These are phyloP conservation scores for Sugiyamaella paludigena DNA, from an alignment of 1,139 yeast genomes.

Conservation along the genomic window DNA sequence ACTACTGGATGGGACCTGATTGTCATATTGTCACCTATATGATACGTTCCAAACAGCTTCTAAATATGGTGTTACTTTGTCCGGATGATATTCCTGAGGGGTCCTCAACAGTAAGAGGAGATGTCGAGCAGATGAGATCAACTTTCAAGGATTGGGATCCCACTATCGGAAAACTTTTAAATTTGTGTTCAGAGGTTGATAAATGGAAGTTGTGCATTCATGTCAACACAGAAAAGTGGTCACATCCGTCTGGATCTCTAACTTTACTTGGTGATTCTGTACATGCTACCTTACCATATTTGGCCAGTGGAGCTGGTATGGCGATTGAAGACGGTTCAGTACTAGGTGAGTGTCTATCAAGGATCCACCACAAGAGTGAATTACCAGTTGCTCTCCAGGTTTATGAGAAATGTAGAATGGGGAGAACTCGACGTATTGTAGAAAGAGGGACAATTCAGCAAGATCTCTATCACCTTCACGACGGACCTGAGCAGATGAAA, in stretches of 20 bases:
- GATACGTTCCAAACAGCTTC: conserved; percentile 21
- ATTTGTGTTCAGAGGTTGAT: conserved; percentile 25
- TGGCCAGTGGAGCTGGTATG: conserved; percentile 44
- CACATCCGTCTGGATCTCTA: conserved; percentile 23
- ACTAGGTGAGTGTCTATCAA: conserved; percentile 38
- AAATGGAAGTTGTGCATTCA: conserved; percentile 34
- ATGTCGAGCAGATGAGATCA: conserved; percentile 29
- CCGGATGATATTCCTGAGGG: conserved; percentile 30
- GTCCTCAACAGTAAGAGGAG: conserved; percentile 2
- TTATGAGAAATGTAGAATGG: conserved; percentile 32
- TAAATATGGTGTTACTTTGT: conserved; percentile 27
- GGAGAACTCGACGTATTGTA: conserved; percentile 34
- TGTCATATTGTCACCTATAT: conserved; percentile 32
- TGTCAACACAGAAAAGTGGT: conserved; percentile 29
- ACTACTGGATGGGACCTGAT: conserved; percentile 36
- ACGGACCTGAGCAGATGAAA: conserved; percentile 31
- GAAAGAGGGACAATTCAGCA: conserved; percentile 30
- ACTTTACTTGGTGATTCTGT: conserved; percentile 40
- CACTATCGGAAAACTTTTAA: conserved; percentile 24
- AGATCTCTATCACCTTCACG: conserved; percentile 32
- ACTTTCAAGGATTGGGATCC: conserved; percentile 34
- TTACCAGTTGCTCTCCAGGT: conserved; percentile 16
- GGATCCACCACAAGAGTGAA: conserved; percentile 34
- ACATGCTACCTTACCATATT: conserved; percentile 44
- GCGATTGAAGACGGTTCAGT: conserved; percentile 39